Evolutionary conservation across 495 filamentous ascomycete genomes (phyloP).

Genomic region (Venustampulla echinocandica): DNA sequence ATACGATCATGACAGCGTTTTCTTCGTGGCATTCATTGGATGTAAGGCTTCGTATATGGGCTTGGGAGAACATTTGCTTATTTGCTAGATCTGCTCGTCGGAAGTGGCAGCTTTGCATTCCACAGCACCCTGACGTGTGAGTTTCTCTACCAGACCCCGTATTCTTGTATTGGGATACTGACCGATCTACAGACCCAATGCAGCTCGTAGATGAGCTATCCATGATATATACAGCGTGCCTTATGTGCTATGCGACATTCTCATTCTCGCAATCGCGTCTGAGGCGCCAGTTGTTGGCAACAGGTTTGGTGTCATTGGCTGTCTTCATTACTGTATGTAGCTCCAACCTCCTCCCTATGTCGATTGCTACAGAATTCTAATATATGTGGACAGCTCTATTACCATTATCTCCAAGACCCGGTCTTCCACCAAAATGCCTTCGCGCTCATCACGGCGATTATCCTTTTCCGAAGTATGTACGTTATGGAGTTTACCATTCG

Average conservation of each 20-base stretch:
- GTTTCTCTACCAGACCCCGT: conserved; percentile 17
- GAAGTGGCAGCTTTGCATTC: conserved; percentile 72
- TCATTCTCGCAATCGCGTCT: conserved; percentile 53
- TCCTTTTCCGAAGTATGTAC: conserved; percentile 76
- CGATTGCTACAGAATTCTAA: conserved; percentile 11
- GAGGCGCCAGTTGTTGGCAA: conserved; percentile 50
- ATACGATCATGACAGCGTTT: conserved; percentile 64
- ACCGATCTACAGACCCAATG: conserved; percentile 68
- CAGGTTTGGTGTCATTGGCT: conserved; percentile 52
- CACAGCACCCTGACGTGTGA: conserved; percentile 76
- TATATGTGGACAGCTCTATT: conserved; percentile 50
- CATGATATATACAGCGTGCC: conserved; percentile 95
- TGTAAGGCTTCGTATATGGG: conserved; percentile 25
- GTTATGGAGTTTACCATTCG: conserved; percentile 80
- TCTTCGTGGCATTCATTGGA: conserved; percentile 60
- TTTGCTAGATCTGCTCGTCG: conserved; percentile 54
- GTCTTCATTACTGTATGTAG: conserved; percentile 64
- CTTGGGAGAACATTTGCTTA: conserved; percentile 2
- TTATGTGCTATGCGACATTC: conserved; percentile 89
- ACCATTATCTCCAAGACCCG: conserved; percentile 89
- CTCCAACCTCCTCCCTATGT: neutral
- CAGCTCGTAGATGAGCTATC: conserved; percentile 92
- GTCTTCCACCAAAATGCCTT: conserved; percentile 89
- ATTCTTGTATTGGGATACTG: conserved; percentile 4
- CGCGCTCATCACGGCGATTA: conserved; percentile 64